A percentile compares a stretch with the other conserved stretches of the same genome.
These are phyloP conservation scores for Tricholoma flavovirens DNA, from an alignment of 768 basidiomycete genomes.

Conservation along the genomic window DNA sequence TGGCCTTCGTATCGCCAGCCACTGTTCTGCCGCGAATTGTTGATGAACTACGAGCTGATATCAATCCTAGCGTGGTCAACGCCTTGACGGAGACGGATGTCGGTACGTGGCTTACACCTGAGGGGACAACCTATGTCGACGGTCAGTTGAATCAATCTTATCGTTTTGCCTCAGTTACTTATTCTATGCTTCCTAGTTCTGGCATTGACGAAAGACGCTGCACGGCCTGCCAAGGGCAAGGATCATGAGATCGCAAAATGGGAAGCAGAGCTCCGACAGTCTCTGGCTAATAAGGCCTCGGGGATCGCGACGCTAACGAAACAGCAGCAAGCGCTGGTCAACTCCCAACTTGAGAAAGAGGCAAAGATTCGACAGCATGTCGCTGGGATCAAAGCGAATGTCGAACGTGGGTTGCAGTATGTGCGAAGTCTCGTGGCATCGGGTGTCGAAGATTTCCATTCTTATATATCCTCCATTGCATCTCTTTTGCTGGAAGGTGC, in stretches of 20 bases:
- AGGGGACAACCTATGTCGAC: slow-evolving; percentile 76
- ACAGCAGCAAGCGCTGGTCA: slow-evolving; percentile 78
- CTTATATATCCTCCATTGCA: slow-evolving; percentile 53
- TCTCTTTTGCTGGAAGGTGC: slow-evolving; percentile 61
- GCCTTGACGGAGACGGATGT: slow-evolving; percentile 67
- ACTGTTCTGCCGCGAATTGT: slow-evolving; percentile 64
- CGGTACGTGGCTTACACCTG: slow-evolving; percentile 81
- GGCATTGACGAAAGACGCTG: slow-evolving; percentile 50
- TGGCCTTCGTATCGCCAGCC: slow-evolving; percentile 75
- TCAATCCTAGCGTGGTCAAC: slow-evolving; percentile 54
- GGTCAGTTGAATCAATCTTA: slow-evolving; percentile 37
- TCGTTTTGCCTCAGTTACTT: neutral
- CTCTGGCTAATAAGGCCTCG: slow-evolving; percentile 66
- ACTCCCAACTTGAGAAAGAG: slow-evolving; percentile 82
- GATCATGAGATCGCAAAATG: slow-evolving; percentile 87
- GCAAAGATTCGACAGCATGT: slow-evolving; percentile 60
- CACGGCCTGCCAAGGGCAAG: slow-evolving; percentile 66
- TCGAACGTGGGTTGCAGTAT: slow-evolving; percentile 68
- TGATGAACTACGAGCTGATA: slow-evolving; percentile 56
- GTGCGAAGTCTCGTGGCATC: slow-evolving; percentile 55
- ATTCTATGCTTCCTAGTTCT: slow-evolving; percentile 42
- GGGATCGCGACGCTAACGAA: slow-evolving; percentile 58
- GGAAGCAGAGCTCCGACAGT: slow-evolving; percentile 91
- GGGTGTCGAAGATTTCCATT: slow-evolving; percentile 44
- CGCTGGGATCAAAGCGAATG: slow-evolving; percentile 38